Conservation (phyloP, 352 stramenopile genomes). For the Phytopythium kandeliae region DNA sequence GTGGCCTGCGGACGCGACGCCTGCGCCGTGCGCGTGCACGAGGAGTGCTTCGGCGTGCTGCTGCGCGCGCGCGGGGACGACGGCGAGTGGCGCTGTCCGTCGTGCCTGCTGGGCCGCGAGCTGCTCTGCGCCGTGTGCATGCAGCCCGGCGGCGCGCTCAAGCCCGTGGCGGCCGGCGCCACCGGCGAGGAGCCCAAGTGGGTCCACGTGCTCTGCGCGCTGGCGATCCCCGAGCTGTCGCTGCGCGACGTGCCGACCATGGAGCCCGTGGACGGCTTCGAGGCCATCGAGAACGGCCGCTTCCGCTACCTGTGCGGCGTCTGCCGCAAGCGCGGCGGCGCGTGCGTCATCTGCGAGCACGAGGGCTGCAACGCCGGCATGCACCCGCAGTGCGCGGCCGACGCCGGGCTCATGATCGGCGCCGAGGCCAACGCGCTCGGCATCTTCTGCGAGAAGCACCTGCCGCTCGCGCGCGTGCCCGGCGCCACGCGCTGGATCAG, state of each 20-base stretch:
- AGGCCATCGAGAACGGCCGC: constrained; percentile 79
- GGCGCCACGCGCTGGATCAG: constrained; percentile 82
- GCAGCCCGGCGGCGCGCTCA: constrained; percentile 71
- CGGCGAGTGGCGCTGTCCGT: constrained; percentile 70
- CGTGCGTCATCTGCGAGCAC: constrained; percentile 74
- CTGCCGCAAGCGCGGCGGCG: constrained; percentile 73
- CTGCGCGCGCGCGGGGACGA: constrained; percentile 35
- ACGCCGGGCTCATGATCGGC: constrained; percentile 78
- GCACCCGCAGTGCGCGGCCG: constrained; percentile 68
- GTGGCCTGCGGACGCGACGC: constrained; percentile 64
- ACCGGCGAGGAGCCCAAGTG: constrained; percentile 59
- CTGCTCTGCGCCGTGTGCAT: constrained; percentile 75
- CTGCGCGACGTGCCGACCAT: constrained; percentile 80
- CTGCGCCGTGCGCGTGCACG: constrained; percentile 62
- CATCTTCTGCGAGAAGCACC: constrained; percentile 81
- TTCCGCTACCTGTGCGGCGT: constrained; percentile 80
- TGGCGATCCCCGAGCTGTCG: constrained; percentile 81
- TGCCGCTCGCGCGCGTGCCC: constrained; percentile 54
- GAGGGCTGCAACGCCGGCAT: constrained; percentile 77
- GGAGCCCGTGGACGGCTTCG: constrained; percentile 77
- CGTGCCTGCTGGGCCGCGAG: constrained; percentile 65
- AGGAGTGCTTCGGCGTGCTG: constrained; percentile 80
- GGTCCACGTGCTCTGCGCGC: constrained; percentile 78
- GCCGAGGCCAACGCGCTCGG: constrained; percentile 58
- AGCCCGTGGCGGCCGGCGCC: constrained; percentile 35